A percentile compares a stretch with the other conserved stretches of the same genome.
These are phyloP conservation scores for Guadua angustifolia DNA, from an alignment of 176 grass and related monocot species.

Conservation along the genomic window DNA sequence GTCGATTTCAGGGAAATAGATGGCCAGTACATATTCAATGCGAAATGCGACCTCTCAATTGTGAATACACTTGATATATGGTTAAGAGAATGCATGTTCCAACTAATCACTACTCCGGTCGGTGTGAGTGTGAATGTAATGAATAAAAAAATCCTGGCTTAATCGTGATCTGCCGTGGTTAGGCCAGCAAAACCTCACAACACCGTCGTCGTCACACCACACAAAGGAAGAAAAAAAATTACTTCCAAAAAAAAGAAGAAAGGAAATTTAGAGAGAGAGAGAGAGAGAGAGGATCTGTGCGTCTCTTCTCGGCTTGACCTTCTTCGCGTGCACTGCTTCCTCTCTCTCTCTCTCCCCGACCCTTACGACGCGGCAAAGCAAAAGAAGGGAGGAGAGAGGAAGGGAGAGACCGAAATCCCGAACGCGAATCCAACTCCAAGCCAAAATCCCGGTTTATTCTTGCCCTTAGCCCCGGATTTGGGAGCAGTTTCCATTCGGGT, in stretches of 20 bases:
- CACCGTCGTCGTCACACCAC: slow-evolving; percentile 1
- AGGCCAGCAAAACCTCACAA: slow-evolving; percentile 22
- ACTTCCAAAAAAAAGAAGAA: background rate
- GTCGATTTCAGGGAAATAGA: too few species aligned
- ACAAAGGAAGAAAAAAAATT: background rate
- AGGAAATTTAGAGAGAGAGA: background rate
- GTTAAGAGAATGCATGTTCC: too few species aligned
- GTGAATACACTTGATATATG: too few species aligned
- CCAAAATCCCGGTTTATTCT: background rate
- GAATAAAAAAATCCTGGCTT: background rate
- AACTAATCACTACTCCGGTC: background rate
- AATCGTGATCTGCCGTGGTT: slow-evolving; percentile 12
- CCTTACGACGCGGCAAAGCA: slow-evolving; percentile 53
- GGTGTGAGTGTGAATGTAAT: background rate
- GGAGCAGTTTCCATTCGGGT: background rate
- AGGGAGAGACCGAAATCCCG: background rate
- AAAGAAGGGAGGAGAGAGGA: slow-evolving; percentile 34
- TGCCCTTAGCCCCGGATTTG: background rate
- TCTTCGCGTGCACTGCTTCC: too few species aligned
- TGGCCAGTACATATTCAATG: too few species aligned
- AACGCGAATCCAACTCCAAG: background rate
- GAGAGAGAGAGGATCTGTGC: too few species aligned
- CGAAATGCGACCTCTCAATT: too few species aligned
- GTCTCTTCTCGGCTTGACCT: too few species aligned
- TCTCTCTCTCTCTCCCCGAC: background rate